Evolutionary conservation across 805 yeast genomes (phyloP).

Genomic region (Suhomyces pyralidae): DNA sequence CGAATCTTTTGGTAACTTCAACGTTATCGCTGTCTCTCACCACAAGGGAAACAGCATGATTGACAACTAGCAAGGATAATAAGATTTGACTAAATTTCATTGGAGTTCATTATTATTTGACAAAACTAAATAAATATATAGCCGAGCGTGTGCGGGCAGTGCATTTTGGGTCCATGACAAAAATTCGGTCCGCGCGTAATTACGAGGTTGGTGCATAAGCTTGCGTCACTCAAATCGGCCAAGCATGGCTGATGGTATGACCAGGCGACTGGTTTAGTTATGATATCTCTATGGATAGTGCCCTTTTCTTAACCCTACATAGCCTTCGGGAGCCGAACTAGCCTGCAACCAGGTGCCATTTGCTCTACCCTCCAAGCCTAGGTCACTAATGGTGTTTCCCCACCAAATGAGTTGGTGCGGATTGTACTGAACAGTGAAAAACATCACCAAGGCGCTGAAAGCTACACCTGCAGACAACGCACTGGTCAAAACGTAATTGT

Average conservation of each 20-base stretch:
- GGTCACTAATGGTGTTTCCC: constrained; percentile 47
- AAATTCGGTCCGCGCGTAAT: neutral
- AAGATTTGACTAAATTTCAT: neutral
- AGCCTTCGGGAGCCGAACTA: constrained; percentile 22
- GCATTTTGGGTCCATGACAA: neutral
- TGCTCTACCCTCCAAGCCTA: constrained; percentile 37
- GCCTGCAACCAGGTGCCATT: constrained; percentile 29
- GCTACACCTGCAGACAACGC: constrained; percentile 65
- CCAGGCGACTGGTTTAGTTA: neutral
- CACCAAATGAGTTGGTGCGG: constrained; percentile 53
- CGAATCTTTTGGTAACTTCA: neutral
- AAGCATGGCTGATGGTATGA: neutral
- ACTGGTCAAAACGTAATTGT: constrained; percentile 60
- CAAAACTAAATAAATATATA: neutral
- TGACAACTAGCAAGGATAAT: neutral
- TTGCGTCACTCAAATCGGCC: neutral
- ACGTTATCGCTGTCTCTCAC: neutral
- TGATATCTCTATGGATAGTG: constrained; percentile 21
- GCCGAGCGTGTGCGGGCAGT: neutral
- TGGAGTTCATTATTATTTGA: neutral
- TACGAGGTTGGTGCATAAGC: neutral
- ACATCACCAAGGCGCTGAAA: constrained; percentile 55
- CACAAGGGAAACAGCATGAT: neutral
- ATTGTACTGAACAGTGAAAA: constrained; percentile 50
- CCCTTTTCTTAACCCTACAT: constrained; percentile 28